phyloP scores from a whole-genome alignment of 2,329 filamentous ascomycete genomes.

The Colletotrichum viniferum region DNA sequence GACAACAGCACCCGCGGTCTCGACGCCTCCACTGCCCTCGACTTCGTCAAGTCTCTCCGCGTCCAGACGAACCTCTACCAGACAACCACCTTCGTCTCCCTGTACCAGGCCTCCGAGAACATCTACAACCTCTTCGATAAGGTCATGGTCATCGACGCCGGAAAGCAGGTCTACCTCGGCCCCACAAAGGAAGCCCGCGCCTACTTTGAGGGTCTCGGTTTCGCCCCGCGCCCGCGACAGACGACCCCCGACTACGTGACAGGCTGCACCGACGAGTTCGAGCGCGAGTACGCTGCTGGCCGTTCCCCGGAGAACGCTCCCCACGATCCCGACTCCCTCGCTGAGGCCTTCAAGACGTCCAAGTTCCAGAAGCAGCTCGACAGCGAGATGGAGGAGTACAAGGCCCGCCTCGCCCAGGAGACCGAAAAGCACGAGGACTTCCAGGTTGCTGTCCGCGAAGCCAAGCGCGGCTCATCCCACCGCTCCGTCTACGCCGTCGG shows the following conservation, averaged over 20 bases:
- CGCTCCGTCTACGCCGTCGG: slow-evolving; percentile 83
- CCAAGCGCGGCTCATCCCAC: slow-evolving; percentile 77
- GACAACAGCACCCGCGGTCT: slow-evolving; percentile 76
- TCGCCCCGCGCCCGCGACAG: slow-evolving; percentile 74
- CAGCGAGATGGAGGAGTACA: slow-evolving; percentile 73
- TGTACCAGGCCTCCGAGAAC: slow-evolving; percentile 86
- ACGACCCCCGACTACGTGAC: slow-evolving; percentile 85
- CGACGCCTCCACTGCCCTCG: slow-evolving; percentile 70
- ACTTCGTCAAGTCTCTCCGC: slow-evolving; percentile 72
- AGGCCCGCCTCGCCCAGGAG: slow-evolving; percentile 65
- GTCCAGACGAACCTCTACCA: slow-evolving; percentile 85
- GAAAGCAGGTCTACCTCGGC: slow-evolving; percentile 78
- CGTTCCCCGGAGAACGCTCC: slow-evolving; percentile 70
- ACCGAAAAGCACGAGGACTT: slow-evolving; percentile 77
- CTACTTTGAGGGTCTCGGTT: slow-evolving; percentile 81
- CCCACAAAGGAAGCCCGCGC: slow-evolving; percentile 67
- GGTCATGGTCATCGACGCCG: slow-evolving; percentile 79
- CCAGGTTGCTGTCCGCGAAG: slow-evolving; percentile 73
- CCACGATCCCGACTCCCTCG: slow-evolving; percentile 68
- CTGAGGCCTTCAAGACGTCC: slow-evolving; percentile 73
- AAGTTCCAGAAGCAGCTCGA: slow-evolving; percentile 59
- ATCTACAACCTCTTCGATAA: slow-evolving; percentile 84
- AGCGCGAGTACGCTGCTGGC: slow-evolving; percentile 76
- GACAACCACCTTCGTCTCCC: slow-evolving; percentile 82
- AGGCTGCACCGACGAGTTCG: slow-evolving; percentile 82